Evolutionary conservation across 208 protist genomes (phyloP), one percentile per base, ranked within the genome.

Genomic region (Acanthamoeba quina): DNA sequence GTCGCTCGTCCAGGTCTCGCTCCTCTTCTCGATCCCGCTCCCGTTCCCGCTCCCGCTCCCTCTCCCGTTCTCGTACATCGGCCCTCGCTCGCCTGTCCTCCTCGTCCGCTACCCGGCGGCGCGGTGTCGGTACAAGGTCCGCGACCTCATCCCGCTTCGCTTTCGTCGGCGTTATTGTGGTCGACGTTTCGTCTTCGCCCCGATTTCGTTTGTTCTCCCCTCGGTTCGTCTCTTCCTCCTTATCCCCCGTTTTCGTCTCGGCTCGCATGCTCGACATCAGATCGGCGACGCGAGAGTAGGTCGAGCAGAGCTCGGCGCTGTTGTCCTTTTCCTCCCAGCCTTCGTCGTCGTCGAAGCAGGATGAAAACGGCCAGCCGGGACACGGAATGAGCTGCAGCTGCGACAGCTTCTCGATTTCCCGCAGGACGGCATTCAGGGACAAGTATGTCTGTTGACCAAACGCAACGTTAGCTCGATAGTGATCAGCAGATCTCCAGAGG

Each of bases 281-380:
- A 68, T 90, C 83, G 34, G 83, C 47, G 10, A 90, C 83, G 29
- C 83, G 83, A 15, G 83, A 90, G 54, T 90, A 90, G 41, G 58
- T 90, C 21, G 54, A 68, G 37, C 62, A 58, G 15, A 68, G 83
- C 24, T 90, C 83, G 52, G 31, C 83, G 37, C 17, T 90, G 31
- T 10, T 52, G 54, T 68, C 58, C 83, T 89, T 64, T 64, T 90
- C 62, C 62, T 70, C 54, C 29, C 34, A 90, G 62, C 41, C 24
- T n/a, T 70, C 62, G 62, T 90, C 83, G n/a, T 90, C 83, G 47
- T 90, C 83, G 44, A 90, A 90, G 83, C 83, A 90, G n/a, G 41
- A 72, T 11, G 83, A 37, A n/a, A 72, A 90, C 41, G 83, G 83
- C 83, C 83, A 90, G 24, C 83, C 83, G 24, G 83, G 54, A n/a